Evolutionary conservation across 2,329 filamentous ascomycete genomes (phyloP).

Genomic region (Ophiobolus disseminans): DNA sequence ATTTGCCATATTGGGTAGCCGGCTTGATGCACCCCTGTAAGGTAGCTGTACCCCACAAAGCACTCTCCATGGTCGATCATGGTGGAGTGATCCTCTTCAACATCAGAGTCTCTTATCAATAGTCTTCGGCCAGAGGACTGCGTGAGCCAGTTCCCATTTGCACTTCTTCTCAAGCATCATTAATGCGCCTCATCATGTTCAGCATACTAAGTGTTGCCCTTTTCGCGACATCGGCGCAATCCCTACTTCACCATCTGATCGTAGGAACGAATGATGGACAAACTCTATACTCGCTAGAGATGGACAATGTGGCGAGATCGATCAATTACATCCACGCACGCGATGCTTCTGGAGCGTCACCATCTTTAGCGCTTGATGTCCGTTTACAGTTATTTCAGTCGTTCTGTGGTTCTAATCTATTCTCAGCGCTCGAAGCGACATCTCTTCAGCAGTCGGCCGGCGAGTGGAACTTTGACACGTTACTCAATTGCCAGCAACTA

Average conservation of each 20-base stretch:
- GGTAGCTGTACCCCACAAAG: conserved; percentile 24
- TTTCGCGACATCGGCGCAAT: conserved; percentile 9
- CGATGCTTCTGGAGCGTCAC: conserved; percentile 19
- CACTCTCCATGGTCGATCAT: conserved; percentile 1
- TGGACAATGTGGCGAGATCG: conserved; percentile 17
- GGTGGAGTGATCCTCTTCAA: background rate
- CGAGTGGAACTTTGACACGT: conserved; percentile 24
- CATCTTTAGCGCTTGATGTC: conserved; percentile 28
- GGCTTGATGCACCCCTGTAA: conserved; percentile 10
- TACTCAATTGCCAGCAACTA: conserved; percentile 23
- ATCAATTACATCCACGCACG: conserved; percentile 17
- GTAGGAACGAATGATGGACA: conserved; percentile 23
- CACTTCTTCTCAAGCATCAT: conserved; percentile 14
- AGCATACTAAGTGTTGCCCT: conserved; percentile 9
- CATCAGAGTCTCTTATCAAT: background rate
- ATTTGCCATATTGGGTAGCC: conserved; percentile 17
- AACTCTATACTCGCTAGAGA: conserved; percentile 23
- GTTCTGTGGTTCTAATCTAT: conserved; percentile 1
- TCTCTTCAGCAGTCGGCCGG: conserved; percentile 27
- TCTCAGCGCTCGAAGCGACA: conserved; percentile 20
- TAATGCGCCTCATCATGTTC: conserved; percentile 13
- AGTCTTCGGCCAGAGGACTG: background rate
- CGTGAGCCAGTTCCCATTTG: background rate
- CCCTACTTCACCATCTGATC: conserved; percentile 26
- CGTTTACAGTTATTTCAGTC: conserved; percentile 3